Percentiles rank a stretch among this genome's conserved stretches.
These are phyloP conservation scores for Globisporangium orthogonon DNA, from an alignment of 352 stramenopile species.

Conservation along the genomic window DNA sequence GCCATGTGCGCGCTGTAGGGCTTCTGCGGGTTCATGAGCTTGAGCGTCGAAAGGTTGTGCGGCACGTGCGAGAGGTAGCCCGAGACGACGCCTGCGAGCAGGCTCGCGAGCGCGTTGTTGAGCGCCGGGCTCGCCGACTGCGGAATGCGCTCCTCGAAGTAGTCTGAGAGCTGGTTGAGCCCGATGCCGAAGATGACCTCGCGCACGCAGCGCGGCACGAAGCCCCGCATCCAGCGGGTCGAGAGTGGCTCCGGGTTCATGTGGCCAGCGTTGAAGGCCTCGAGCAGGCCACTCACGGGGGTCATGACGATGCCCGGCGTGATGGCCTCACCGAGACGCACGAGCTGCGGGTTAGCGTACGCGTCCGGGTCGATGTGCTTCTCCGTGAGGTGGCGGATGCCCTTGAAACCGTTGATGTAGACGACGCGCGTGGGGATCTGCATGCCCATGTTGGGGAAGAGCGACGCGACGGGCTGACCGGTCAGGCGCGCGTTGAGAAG, in stretches of 20 bases:
- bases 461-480: conserved; percentile 59
- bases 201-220: conserved; percentile 75
- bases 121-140: conserved; percentile 58
- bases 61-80: conserved; percentile 94
- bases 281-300: conserved; percentile 87
- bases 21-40: conserved; percentile 91
- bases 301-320: conserved; percentile 91
- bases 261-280: conserved; percentile 91
- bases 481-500: conserved; percentile 86
- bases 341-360: conserved; percentile 74
- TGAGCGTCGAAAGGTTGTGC: conserved; percentile 95
- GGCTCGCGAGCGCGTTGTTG: conserved; percentile 85
- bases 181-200: conserved; percentile 93
- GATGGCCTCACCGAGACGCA: conserved; percentile 78
- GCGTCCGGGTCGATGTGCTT: conserved; percentile 80
- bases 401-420: conserved; percentile 94
- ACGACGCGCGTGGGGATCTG: conserved; percentile 90
- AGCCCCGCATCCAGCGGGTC: conserved; percentile 87
- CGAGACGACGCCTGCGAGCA: conserved; percentile 86
- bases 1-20: conserved; percentile 77
- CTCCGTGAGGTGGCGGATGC: conserved; percentile 78
- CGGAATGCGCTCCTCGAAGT: conserved; percentile 89
- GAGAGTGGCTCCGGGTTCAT: conserved; percentile 89
- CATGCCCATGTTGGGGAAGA: conserved; percentile 94
- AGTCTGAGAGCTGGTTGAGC: conserved; percentile 92